phyloP scores from a whole-genome alignment of 1,284 basidiomycete species.

The Naganishia liquefaciens region DNA sequence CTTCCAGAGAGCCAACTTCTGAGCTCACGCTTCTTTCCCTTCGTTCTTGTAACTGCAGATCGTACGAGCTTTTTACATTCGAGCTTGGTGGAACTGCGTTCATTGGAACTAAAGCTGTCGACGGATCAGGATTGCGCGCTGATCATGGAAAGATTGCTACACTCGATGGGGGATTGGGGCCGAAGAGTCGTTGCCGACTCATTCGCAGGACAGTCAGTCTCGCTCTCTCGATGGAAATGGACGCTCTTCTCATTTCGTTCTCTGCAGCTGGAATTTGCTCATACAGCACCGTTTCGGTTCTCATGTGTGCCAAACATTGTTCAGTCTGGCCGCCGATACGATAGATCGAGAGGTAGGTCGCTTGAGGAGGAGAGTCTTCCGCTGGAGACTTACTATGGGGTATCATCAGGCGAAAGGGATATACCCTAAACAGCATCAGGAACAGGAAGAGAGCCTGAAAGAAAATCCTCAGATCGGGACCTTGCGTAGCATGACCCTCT shows the following conservation, averaged over 20 bases:
- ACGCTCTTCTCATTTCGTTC: neutral
- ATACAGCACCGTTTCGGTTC: conserved; percentile 81
- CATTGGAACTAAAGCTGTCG: conserved; percentile 81
- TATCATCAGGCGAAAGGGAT: conserved; percentile 62
- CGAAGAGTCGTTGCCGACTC: conserved; percentile 82
- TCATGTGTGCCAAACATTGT: conserved; percentile 86
- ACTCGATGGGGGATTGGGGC: conserved; percentile 92
- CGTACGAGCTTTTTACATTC: conserved; percentile 78
- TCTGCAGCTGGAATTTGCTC: conserved; percentile 65
- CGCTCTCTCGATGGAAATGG: neutral
- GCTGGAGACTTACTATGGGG: conserved; percentile 21
- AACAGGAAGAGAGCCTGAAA: conserved; percentile 46
- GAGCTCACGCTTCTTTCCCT: neutral
- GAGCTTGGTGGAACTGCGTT: conserved; percentile 76
- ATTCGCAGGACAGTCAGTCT: conserved; percentile 76
- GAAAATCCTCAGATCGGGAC: conserved; percentile 57
- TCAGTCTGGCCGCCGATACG: conserved; percentile 71
- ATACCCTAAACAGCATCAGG: conserved; percentile 59
- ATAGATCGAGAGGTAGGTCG: conserved; percentile 72
- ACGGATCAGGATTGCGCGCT: conserved; percentile 89
- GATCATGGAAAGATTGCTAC: conserved; percentile 78
- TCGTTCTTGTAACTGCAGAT: conserved; percentile 60
- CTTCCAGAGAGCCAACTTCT: neutral
- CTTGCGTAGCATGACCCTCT: conserved; percentile 69
- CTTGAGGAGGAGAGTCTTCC: no score